These are phyloP conservation scores for Reutealis trisperma DNA, from an alignment of 345 rosid species.

Conservation along the genomic window DNA sequence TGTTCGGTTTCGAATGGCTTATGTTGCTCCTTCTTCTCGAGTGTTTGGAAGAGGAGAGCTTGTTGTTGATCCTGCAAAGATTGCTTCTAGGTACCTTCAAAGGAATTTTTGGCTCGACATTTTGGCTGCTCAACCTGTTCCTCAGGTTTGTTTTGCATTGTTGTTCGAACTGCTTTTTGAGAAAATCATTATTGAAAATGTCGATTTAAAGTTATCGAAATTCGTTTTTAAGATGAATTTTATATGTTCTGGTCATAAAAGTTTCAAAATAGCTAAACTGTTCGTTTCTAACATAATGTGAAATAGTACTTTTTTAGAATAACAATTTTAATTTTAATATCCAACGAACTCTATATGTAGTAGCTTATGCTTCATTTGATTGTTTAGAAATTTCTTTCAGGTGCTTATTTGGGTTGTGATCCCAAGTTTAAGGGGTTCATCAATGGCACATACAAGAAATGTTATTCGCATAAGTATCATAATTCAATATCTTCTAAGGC, in stretches of 20 bases:
- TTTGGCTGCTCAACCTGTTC: constrained; percentile 53
- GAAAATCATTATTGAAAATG: too few relatives aligned
- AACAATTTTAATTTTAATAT: too few relatives aligned
- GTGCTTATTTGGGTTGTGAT: constrained; percentile 50
- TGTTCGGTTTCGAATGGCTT: constrained; percentile 53
- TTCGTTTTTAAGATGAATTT: too few relatives aligned
- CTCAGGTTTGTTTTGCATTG: constrained; percentile 43
- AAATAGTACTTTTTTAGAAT: too few relatives aligned
- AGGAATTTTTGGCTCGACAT: constrained; percentile 53
- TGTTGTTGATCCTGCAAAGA: constrained; percentile 44
- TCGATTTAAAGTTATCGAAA: too few relatives aligned
- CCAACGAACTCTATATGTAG: too few relatives aligned
- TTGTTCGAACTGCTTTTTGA: too few relatives aligned
- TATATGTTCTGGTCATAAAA: too few relatives aligned
- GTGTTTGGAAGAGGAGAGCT: constrained; percentile 70
- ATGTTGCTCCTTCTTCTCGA: constrained; percentile 64
- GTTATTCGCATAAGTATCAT: constrained; percentile 42
- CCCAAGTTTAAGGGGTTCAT: constrained; percentile 37
- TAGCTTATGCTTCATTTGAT: not conserved
- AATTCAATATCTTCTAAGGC: constrained; percentile 48
- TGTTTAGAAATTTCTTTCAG: constrained; percentile 26
- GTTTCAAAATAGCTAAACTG: too few relatives aligned
- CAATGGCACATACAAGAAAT: constrained; percentile 28
- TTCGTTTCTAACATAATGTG: too few relatives aligned
- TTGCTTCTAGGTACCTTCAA: constrained; percentile 46